phyloP scores from a whole-genome alignment of 305 asterid genomes.

The Solanum hybrid region DNA sequence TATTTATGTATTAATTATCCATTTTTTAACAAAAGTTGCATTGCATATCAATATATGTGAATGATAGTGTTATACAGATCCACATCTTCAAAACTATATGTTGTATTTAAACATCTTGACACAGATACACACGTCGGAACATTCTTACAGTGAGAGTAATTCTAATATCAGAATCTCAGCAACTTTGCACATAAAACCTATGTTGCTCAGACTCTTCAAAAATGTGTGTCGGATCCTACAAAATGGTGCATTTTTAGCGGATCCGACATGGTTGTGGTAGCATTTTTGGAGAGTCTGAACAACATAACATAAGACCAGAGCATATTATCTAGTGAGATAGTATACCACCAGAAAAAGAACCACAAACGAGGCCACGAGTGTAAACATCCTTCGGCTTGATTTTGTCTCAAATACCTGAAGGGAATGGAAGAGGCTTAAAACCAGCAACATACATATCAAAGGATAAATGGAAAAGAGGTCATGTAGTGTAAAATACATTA shows the following conservation, averaged over 20 bases:
- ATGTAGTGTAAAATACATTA: constrained; percentile 9
- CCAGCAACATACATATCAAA: neutral
- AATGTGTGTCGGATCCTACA: neutral
- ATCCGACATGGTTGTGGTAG: neutral
- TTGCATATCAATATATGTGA: neutral
- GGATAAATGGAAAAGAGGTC: neutral
- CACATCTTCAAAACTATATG: neutral
- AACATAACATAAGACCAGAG: neutral
- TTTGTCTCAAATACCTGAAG: constrained; percentile 84
- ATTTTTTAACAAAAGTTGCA: neutral
- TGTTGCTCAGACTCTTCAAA: neutral
- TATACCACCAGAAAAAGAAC: constrained; percentile 68
- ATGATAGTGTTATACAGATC: neutral
- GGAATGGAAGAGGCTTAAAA: neutral
- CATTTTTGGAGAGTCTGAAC: neutral
- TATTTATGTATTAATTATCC: neutral
- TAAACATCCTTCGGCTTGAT: constrained; percentile 73
- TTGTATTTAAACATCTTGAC: neutral
- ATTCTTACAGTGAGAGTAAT: neutral
- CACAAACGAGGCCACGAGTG: constrained; percentile 82
- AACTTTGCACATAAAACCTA: neutral
- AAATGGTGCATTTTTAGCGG: neutral
- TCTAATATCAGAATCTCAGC: neutral
- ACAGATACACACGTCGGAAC: neutral
- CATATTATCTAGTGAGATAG: constrained; percentile 65